A percentile compares a stretch with the other conserved stretches of the same genome.
Conservation (phyloP, 257 asterid species). For the Euphrasia confusa region DNA sequence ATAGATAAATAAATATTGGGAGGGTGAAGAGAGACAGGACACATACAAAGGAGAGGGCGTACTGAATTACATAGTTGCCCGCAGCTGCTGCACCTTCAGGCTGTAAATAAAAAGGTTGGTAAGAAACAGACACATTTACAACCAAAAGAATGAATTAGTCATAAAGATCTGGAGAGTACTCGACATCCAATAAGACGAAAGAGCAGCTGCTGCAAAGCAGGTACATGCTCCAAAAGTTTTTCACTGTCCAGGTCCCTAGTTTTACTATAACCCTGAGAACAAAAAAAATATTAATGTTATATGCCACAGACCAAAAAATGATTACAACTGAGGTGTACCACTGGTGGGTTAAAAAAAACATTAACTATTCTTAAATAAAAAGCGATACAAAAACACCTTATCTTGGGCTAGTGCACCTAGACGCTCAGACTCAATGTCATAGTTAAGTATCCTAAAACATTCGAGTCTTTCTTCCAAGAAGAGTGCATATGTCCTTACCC, state of each 20-base stretch:
- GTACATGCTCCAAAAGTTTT: conserved; percentile 85
- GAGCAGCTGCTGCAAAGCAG: conserved; percentile 87
- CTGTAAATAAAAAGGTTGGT: conserved; percentile 39
- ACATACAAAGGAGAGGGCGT: conserved; percentile 88
- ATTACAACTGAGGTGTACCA: neutral
- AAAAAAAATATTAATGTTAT: conserved; percentile 22
- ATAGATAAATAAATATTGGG: neutral
- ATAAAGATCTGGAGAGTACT: conserved; percentile 42
- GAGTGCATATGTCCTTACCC: conserved; percentile 94
- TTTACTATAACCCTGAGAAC: conserved; percentile 73
- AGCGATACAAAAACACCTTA: conserved; percentile 45
- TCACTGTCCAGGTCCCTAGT: conserved; percentile 85
- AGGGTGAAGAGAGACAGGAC: conserved; percentile 1
- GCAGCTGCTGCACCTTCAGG: conserved; percentile 99
- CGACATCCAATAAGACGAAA: conserved; percentile 94
- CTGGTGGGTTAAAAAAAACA: neutral
- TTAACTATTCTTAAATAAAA: neutral
- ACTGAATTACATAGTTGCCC: conserved; percentile 74
- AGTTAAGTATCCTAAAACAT: conserved; percentile 85
- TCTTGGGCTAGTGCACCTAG: conserved; percentile 85
- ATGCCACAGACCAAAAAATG: conserved; percentile 11
- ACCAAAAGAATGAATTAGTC: conserved; percentile 18
- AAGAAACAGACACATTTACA: conserved; percentile 9
- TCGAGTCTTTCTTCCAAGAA: conserved; percentile 94
- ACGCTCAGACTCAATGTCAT: conserved; percentile 94